Base-by-base conservation (phyloP, 2,329 filamentous ascomycete genomes). In the Claviceps humidiphila region DNA sequence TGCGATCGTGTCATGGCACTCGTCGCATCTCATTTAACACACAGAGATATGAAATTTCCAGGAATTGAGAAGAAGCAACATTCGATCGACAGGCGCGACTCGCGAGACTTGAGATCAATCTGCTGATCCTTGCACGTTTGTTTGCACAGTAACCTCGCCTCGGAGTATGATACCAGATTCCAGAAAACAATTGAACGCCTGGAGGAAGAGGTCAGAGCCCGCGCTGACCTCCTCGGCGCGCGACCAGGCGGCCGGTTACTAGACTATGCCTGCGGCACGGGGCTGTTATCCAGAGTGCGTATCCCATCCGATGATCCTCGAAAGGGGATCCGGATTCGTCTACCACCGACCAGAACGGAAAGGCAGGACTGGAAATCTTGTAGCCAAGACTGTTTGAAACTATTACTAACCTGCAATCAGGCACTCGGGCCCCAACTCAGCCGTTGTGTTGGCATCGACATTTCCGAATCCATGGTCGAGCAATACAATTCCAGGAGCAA, bases 241-340 rank as follows among this genome's bases (percentile, higher is more conserved):
- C 58, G 58, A 43, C 50, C 69, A 59, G 60, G 61, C 59, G 52
- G 71, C 80, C 74, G 75, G 46, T 66, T 88, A 20, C 71, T 89
- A 2, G 86, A 90, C 63, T 90, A 89, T 65, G 86, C 86, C 16
- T 89, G 85, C 61, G 86, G 86, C 8, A 82, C 83, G 5, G 84
- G 84, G 2, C 66, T 79, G 51, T 71, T 87, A 56, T 84, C 83
- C 13, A 74, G 76, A 5, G 47, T 46, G 34, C 17, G 44, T 34
- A 43, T 22, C 26, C 26, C 26, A 30, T 30, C 26, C 26, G 26
- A 30, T 9, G 26, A 8, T 30, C 7, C 7, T 30, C 26, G 8
- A 30, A 9, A 30, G 26, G 26, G 22, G 22, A 22, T 22, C 22
- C 22, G 26, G 26, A 30, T 30, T 30, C 26, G 26, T 30, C 26